Base-by-base conservation (phyloP, 176 grass and related monocot genomes). In the Metroxylon sagu region DNA sequence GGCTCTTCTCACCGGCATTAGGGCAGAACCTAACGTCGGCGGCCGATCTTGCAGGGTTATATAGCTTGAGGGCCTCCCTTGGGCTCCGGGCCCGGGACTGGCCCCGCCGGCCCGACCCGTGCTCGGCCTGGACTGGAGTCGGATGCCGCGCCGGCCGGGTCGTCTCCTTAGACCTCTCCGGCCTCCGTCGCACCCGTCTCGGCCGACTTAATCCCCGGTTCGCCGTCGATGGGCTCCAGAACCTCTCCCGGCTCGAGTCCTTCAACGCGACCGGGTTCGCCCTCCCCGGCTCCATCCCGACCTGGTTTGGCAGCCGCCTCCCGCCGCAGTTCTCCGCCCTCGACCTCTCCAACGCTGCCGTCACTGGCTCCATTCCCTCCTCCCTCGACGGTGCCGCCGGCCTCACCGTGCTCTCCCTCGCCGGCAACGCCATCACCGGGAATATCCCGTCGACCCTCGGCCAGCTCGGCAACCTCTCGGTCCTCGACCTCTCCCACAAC, bases 41-140 rank as follows among this genome's bases (percentile, higher is more conserved):
- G n/a, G 53, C 79, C 63, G 90, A 89, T 76, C 86, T 89, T 63
- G 18, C 49, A 2, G 86, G 68, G n/a, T 72, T 96, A 4, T 90
- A 90, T 74, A 58, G 71, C 54, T 86, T 96, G 52, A 83, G 91
- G 0, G 74, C 66, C 18, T 82, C 91, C 56, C 91, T 90, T 8
- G 86, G 91, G 15, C 79, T 96, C 4, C 78, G 91, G 31, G 86
- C 91, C 26, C 67, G 91, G 50, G 83, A 96, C 91, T 96, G 91
- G 91, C 91, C 86, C 48, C 75, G 83, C 2, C 54, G 16, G 1
- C 57, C 74, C 6, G 83, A 96, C 86, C 91, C 91, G 12, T 96
- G 91, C 73, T 0, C 65, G 19, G 39, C 80, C 65, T 96, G 91
- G 91, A 53, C 57, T 0, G 91, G 91, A 5, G 86, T 97, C 0